A percentile compares a stretch with the other conserved stretches of the same genome.
These are phyloP conservation scores for Cladosporium sp. DNA, from an alignment of 2,329 filamentous ascomycete genomes.

Conservation along the genomic window DNA sequence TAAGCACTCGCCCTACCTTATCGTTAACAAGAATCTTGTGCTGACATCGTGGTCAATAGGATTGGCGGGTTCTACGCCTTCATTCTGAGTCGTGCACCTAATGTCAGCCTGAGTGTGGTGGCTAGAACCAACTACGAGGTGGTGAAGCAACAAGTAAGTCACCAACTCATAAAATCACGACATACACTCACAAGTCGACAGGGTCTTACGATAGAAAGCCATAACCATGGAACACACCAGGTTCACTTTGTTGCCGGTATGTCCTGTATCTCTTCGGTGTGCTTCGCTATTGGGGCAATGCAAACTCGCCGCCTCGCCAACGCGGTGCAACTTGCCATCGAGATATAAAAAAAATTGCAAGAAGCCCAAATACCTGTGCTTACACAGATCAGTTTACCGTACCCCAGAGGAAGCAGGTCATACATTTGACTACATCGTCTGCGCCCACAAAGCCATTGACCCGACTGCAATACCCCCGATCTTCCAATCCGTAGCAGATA, in stretches of 20 bases:
- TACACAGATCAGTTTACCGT: slow-evolving; percentile 42
- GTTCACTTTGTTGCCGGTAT: slow-evolving; percentile 30
- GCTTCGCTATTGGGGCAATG: not conserved
- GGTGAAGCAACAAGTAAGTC: slow-evolving; percentile 41
- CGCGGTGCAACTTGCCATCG: not conserved
- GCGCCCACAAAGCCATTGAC: slow-evolving; percentile 49
- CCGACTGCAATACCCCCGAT: slow-evolving; percentile 38
- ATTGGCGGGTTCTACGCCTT: slow-evolving; percentile 62
- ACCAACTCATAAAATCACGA: not conserved
- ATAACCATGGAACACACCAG: slow-evolving; percentile 43
- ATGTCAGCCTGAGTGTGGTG: slow-evolving; percentile 45
- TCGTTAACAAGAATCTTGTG: slow-evolving; percentile 30
- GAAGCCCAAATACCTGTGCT: not conserved
- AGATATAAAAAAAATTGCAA: not conserved
- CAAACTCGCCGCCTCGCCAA: not conserved
- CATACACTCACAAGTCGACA: slow-evolving; percentile 21
- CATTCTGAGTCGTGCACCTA: slow-evolving; percentile 47
- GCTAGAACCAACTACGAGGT: slow-evolving; percentile 50
- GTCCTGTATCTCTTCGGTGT: not conserved
- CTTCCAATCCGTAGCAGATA: slow-evolving; percentile 42
- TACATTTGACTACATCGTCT: slow-evolving; percentile 50
- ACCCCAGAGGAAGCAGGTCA: slow-evolving; percentile 34
- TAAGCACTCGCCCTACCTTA: slow-evolving; percentile 28
- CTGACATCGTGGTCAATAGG: slow-evolving; percentile 33
- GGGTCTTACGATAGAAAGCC: slow-evolving; percentile 46